Base-by-base conservation (phyloP, 805 yeast species). In the Saccharomycopsis malanga region DNA sequence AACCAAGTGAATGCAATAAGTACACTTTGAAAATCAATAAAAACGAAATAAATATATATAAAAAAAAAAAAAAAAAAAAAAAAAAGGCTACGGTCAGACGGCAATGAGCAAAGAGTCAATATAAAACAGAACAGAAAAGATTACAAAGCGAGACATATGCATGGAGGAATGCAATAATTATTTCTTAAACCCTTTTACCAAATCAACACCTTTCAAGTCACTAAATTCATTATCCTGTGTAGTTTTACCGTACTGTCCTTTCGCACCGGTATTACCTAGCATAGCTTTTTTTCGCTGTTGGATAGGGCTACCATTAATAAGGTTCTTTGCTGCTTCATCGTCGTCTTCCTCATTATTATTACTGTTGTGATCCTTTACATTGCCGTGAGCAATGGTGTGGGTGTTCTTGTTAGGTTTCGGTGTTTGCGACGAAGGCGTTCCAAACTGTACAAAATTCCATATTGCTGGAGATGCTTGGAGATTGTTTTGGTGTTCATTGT, bases 401-500 rank as follows among this genome's bases (percentile, higher is more conserved):
- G 37, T 18, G 6, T 27, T 34, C 18, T 27, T 34, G 17, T 30
- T 29, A 29, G 23, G 17, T 23, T 37, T 48, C 12, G 53, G 53
- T 4, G 53, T 49, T 25, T 41, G 49, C 7, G 34, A 14, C 9
- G 37, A 18, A 4, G 53, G 67, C 3, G 80, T 74, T 35, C 77
- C 69, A 46, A 89, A 80, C 58, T 88, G 96, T 58, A 89, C 87
- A 66, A 86, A 81, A 60, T 84, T 86, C 97, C 96, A 87, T 50
- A 89, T 76, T 15, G 95, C 96, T 1, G 98, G 98, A 1, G 95
- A 86, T 25, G 67, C 63, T 44, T 64, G 65, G 34, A 60, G 45
- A 27, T 52, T 53, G 29, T 44, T 46, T 15, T 4, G 58, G 50
- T 4, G 46, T 23, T 34, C 15, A 44, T 40, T 42, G 6, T 32